Percentiles rank a stretch among this genome's conserved stretches.
Conservation (phyloP, 257 asterid species). For the Solanum chiquidenum region DNA sequence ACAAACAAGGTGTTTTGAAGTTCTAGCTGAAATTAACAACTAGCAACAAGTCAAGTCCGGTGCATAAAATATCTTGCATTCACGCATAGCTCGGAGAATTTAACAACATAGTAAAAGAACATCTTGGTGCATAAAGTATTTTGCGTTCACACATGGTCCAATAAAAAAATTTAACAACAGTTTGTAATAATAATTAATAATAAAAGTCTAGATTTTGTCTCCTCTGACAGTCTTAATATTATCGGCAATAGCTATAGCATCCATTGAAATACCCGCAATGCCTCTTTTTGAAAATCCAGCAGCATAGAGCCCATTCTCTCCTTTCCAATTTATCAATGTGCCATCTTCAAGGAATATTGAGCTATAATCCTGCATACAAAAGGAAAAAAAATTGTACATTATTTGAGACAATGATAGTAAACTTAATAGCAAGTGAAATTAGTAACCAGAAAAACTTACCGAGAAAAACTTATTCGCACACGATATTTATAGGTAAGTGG, state of each 20-base stretch:
- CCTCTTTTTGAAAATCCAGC: slow-evolving; percentile 2
- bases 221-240: background rate
- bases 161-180: background rate
- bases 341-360: background rate
- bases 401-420: background rate
- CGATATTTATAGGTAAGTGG: background rate
- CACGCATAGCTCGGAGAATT: background rate
- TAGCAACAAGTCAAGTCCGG: background rate
- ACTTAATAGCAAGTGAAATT: background rate
- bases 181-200: background rate
- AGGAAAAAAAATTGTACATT: no score
- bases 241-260: background rate
- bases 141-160: background rate
- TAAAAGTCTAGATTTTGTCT: background rate
- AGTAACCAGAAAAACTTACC: background rate
- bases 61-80: background rate
- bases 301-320: background rate
- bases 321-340: background rate
- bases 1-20: background rate
- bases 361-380: background rate
- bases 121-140: background rate
- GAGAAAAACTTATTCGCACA: background rate
- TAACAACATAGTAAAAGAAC: background rate
- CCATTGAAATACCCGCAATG: background rate
- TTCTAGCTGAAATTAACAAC: background rate